Base-by-base conservation (phyloP, 1,284 basidiomycete genomes). In the Pseudozyma sp. region DNA sequence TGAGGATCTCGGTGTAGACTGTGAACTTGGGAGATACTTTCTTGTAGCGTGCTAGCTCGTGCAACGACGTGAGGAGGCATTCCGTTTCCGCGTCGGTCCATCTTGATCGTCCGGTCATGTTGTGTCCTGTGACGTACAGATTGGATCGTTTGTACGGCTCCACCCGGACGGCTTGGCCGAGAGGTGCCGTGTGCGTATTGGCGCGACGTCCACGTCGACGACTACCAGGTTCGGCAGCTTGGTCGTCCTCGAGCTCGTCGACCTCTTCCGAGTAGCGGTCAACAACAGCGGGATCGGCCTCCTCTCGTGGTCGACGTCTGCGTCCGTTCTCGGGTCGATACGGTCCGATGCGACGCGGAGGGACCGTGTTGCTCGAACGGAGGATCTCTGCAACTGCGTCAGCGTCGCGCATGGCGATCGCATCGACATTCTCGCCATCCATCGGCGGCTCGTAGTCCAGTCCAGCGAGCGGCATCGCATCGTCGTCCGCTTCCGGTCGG, bases 111-210 rank as follows among this genome's bases (percentile, higher is more conserved):
- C 77, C 77, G 10, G 51, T 62, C 60, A 64, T 63, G 46, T 79
- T 79, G 52, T 70, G 70, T 16, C 77, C 77, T 0, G 74, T 77
- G 40, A 70, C 46, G 62, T 79, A 79, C 11, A 75, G 64, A 55
- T 75, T 71, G 11, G 60, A 44, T 0, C 68, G 49, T 42, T 71
- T 70, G 68, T 75, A 71, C 1, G 72, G 68, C 31, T 71, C 56
- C 7, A 75, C 64, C 2, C 60, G 63, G 5, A 71, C 43, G 2
- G 58, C 24, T 52, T 68, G 66, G 7, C 67, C 61, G 17, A 49
- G 34, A 0, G 67, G 67, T 19, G 62, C 63, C 24, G 17, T 10
- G 45, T 29, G 64, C 19, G 46, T 54, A 31, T 42, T 59, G 57
- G 14, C 30, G 35, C 54, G 59, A 17, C 53, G 43, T 30, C 57